Conservation (phyloP, 495 filamentous ascomycete species). For the Penicillium crystallinum region DNA sequence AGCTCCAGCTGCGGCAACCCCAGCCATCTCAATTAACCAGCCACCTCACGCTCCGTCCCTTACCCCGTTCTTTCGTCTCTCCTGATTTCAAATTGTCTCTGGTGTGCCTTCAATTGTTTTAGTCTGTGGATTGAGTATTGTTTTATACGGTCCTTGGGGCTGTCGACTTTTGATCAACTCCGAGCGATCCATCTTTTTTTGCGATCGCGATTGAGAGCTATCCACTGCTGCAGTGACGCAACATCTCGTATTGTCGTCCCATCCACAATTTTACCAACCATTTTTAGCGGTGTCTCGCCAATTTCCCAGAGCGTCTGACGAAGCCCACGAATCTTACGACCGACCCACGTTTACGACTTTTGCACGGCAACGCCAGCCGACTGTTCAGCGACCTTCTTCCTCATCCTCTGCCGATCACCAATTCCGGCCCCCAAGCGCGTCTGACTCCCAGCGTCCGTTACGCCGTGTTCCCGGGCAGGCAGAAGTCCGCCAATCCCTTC, state of each 20-base stretch:
- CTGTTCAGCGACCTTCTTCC: constrained; percentile 30
- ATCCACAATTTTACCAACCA: constrained; percentile 16
- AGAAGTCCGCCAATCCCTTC: constrained; percentile 26
- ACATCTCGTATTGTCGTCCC: constrained; percentile 32
- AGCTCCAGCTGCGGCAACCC: constrained; percentile 22
- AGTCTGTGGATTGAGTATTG: constrained; percentile 5
- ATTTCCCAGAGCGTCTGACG: constrained; percentile 44
- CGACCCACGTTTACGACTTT: constrained; percentile 44
- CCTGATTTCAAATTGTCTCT: constrained; percentile 1
- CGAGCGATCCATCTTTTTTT: constrained; percentile 1
- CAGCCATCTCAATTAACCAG: constrained; percentile 34
- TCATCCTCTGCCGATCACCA: constrained; percentile 26
- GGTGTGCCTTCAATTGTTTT: constrained; percentile 2
- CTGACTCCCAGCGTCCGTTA: constrained; percentile 45
- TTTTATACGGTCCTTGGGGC: constrained; percentile 2
- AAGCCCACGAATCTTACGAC: constrained; percentile 58
- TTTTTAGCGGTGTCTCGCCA: constrained; percentile 41
- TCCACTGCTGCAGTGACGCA: constrained; percentile 7
- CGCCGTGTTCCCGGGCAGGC: constrained; percentile 42
- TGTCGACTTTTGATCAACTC: neutral
- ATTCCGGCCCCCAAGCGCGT: constrained; percentile 47
- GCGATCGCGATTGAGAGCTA: constrained; percentile 15
- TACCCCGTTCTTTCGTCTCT: constrained; percentile 1
- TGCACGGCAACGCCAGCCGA: constrained; percentile 55
- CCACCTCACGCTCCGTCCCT: constrained; percentile 18